Conservation (phyloP, 345 rosid genomes). For the Pistacia integerrima region DNA sequence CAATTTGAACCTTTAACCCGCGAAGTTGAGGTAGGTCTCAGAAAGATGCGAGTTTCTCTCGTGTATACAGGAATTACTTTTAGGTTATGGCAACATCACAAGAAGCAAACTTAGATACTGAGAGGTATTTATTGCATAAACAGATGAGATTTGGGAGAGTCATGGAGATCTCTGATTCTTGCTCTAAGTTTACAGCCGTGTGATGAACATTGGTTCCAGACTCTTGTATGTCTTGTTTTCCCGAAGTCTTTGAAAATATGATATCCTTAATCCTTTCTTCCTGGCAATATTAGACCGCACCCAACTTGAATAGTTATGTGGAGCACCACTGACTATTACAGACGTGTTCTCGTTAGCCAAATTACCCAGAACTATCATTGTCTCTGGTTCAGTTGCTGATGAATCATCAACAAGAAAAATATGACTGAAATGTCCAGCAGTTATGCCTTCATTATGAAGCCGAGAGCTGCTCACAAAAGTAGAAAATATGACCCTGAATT, state of each 20-base stretch:
- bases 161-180: neutral
- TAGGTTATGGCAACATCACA: neutral
- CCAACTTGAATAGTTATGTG: conserved; percentile 3
- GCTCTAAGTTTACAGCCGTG: neutral
- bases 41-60: too few relatives aligned
- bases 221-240: conserved; percentile 8
- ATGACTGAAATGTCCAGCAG: neutral
- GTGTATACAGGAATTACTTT: too few relatives aligned
- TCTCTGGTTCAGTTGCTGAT: conserved; percentile 40
- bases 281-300: too few relatives aligned
- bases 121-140: too few relatives aligned
- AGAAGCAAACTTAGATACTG: too few relatives aligned
- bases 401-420: conserved; percentile 35
- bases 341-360: conserved; percentile 28
- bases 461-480: neutral
- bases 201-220: conserved; percentile 1
- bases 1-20: too few relatives aligned
- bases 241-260: conserved; percentile 38
- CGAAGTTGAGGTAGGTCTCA: too few relatives aligned
- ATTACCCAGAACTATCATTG: neutral
- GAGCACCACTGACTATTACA: conserved; percentile 34
- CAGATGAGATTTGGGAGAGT: neutral
- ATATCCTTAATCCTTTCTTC: conserved; percentile 20
- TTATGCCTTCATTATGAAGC: conserved; percentile 15
- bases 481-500: too few relatives aligned